Evolutionary conservation across 352 stramenopile genomes (phyloP).

Genomic region (Globisporangium megalacanthum): DNA sequence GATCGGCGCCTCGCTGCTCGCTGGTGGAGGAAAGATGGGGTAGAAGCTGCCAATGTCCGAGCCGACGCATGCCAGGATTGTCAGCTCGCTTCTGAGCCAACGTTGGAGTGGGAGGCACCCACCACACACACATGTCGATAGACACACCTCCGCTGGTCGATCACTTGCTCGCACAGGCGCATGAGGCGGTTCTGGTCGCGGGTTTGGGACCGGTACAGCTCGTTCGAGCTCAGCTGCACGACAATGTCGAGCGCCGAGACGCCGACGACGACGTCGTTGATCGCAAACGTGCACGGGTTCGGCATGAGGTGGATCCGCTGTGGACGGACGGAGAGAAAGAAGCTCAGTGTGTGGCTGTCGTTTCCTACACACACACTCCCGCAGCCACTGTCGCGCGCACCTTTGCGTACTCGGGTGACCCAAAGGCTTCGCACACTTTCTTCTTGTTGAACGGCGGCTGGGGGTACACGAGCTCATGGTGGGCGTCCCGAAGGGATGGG

Average conservation of each 20-base stretch:
- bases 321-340: neutral
- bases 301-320: constrained; percentile 92
- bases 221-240: constrained; percentile 77
- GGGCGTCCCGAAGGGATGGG: constrained; percentile 93
- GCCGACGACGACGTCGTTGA: constrained; percentile 93
- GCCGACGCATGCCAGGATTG: neutral
- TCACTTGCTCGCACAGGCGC: constrained; percentile 69
- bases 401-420: constrained; percentile 51
- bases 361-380: no score
- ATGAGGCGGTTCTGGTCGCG: constrained; percentile 69
- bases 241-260: constrained; percentile 92
- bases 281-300: constrained; percentile 94
- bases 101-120: neutral
- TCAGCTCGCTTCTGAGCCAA: neutral
- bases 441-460: constrained; percentile 92
- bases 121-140: neutral
- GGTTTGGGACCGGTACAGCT: constrained; percentile 52
- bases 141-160: constrained; percentile 69
- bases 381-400: constrained; percentile 12
- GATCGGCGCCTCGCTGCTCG: constrained; percentile 70
- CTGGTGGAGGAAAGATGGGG: constrained; percentile 69
- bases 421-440: constrained; percentile 70
- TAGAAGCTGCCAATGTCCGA: constrained; percentile 42
- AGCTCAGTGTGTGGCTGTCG: neutral
- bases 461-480: constrained; percentile 93